Evolutionary conservation across 352 stramenopile species (phyloP).

Genomic region (Phytophthora ramorum): DNA sequence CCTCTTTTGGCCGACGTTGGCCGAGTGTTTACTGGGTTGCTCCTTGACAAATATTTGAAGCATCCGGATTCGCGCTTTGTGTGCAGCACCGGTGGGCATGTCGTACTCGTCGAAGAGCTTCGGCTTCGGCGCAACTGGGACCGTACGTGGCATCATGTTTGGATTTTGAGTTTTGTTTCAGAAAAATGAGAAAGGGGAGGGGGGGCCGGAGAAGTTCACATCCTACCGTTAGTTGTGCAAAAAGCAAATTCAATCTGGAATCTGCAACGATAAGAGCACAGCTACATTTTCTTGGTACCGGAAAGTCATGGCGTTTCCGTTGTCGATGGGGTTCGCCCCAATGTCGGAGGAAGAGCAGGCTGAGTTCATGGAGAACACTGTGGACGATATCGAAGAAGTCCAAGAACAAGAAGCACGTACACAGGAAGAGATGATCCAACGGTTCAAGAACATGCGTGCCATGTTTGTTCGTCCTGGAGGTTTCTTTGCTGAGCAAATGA

Average conservation of each 20-base stretch:
- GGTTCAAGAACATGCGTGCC: slow-evolving; percentile 30
- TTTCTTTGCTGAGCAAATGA: slow-evolving; percentile 21
- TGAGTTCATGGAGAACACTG: slow-evolving; percentile 4
- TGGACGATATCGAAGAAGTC: background rate
- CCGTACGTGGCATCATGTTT: slow-evolving; percentile 13
- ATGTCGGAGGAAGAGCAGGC: slow-evolving; percentile 6
- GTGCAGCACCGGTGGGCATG: slow-evolving; percentile 9
- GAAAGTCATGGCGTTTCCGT: slow-evolving; percentile 11
- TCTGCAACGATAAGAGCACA: background rate
- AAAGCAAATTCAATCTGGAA: background rate
- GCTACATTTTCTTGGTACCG: background rate
- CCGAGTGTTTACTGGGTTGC: background rate
- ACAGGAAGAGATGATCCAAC: slow-evolving; percentile 28
- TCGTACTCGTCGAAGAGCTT: slow-evolving; percentile 32
- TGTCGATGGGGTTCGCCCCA: slow-evolving; percentile 7
- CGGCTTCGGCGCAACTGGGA: slow-evolving; percentile 4
- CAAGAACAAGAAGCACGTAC: background rate
- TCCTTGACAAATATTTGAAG: slow-evolving; percentile 23
- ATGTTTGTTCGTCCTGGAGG: slow-evolving; percentile 26
- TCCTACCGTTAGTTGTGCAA: background rate
- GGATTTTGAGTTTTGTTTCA: background rate
- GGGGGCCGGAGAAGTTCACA: background rate
- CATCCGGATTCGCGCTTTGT: slow-evolving; percentile 19
- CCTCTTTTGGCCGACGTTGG: slow-evolving; percentile 16
- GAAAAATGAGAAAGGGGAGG: background rate